Percentiles rank a stretch among this genome's conserved stretches.
Conservation (phyloP, 2,329 filamentous ascomycete species). For the Zymoseptoria ardabiliae region DNA sequence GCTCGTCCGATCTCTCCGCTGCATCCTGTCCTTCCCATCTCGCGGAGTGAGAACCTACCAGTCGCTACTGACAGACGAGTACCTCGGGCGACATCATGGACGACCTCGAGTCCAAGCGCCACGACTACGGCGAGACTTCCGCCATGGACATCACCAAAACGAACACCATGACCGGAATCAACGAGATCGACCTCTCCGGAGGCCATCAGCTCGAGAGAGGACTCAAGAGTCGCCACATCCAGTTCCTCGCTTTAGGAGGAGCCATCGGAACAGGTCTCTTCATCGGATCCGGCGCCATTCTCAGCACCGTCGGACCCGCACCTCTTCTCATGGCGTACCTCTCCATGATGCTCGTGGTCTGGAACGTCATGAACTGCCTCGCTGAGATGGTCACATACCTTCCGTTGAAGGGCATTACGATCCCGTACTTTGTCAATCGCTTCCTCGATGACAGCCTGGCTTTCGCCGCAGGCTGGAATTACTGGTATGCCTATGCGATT, state of each 20-base stretch:
- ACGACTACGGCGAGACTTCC: neutral
- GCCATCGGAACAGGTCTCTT: slow-evolving; percentile 27
- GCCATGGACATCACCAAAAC: slow-evolving; percentile 3
- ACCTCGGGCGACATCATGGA: neutral
- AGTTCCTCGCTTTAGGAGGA: slow-evolving; percentile 50
- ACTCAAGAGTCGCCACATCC: slow-evolving; percentile 54
- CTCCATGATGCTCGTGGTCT: slow-evolving; percentile 33
- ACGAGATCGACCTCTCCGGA: slow-evolving; percentile 9
- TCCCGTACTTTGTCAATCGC: slow-evolving; percentile 49
- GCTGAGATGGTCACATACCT: slow-evolving; percentile 54
- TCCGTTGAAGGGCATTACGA: slow-evolving; percentile 43
- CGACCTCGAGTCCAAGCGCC: neutral
- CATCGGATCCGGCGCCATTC: slow-evolving; percentile 21
- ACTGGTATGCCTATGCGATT: slow-evolving; percentile 43
- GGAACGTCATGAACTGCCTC: slow-evolving; percentile 38
- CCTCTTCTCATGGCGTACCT: slow-evolving; percentile 34
- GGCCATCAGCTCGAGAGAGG: slow-evolving; percentile 37
- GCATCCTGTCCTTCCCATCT: neutral
- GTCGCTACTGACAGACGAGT: neutral
- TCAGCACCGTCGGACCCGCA: slow-evolving; percentile 25
- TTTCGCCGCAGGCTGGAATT: slow-evolving; percentile 39
- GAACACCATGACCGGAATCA: slow-evolving; percentile 5
- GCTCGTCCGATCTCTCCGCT: neutral
- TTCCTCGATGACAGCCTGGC: slow-evolving; percentile 53
- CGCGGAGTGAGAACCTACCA: neutral